A percentile compares a stretch with the other conserved stretches of the same genome.
These are phyloP conservation scores for Kwoniella dejecticola DNA, from an alignment of 768 basidiomycete species.

Conservation along the genomic window DNA sequence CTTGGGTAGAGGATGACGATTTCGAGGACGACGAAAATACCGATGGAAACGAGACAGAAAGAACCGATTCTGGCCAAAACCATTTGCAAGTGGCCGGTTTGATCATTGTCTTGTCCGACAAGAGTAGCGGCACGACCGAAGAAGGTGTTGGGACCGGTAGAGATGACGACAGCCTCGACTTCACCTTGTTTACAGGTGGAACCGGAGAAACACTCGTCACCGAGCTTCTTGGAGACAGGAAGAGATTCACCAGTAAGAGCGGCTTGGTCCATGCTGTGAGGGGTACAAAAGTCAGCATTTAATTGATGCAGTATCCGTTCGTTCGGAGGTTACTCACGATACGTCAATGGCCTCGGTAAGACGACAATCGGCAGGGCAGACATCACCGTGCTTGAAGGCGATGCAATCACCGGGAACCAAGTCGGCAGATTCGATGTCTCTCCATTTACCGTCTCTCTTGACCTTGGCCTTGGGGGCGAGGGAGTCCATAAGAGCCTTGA, in stretches of 20 bases:
- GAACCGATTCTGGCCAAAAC: constrained; percentile 97
- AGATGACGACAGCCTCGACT: constrained; percentile 97
- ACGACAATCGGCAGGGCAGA: constrained; percentile 97
- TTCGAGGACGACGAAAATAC: constrained; percentile 91
- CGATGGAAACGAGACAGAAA: constrained; percentile 95
- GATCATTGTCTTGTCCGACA: constrained; percentile 96
- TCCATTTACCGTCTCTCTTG: constrained; percentile 80
- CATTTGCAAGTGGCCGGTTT: constrained; percentile 96
- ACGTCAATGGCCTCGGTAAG: constrained; percentile 95
- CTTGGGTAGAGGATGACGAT: constrained; percentile 91
- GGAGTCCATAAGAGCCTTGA: constrained; percentile 99
- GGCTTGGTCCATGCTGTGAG: constrained; percentile 81
- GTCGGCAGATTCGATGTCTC: constrained; percentile 82
- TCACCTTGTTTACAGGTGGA: constrained; percentile 99
- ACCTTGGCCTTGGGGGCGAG: constrained; percentile 97
- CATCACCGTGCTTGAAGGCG: constrained; percentile 98
- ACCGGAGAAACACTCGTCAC: constrained; percentile 97
- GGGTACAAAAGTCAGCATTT: constrained; percentile 6
- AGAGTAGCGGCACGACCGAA: constrained; percentile 98
- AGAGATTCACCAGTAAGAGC: constrained; percentile 97
- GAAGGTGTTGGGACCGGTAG: constrained; percentile 92
- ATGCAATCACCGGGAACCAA: constrained; percentile 96
- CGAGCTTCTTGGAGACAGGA: constrained; percentile 85
- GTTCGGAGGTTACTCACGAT: constrained; percentile 58
- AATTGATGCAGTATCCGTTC: not conserved